Conservation (phyloP, 225 moss, liverwort and hornwort species). For the Ulota crispa region DNA sequence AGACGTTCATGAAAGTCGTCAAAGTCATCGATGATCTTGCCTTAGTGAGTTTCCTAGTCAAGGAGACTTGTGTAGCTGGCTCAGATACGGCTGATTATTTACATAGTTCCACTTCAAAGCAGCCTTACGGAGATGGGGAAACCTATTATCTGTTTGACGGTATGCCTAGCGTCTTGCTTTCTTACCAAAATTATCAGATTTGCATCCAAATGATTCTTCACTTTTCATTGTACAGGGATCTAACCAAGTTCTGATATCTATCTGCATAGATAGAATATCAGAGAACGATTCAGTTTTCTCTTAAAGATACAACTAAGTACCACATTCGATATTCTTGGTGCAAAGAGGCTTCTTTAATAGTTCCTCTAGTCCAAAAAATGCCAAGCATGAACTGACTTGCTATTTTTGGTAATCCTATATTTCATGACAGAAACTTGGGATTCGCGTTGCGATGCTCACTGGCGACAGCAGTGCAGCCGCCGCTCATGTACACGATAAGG, state of each 20-base stretch:
- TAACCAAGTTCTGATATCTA: background rate
- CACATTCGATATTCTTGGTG: background rate
- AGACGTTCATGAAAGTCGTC: background rate
- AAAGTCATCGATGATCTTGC: background rate
- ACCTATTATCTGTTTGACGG: background rate
- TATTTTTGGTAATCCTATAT: constrained; percentile 15
- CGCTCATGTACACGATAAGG: constrained; percentile 62
- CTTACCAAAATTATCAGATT: background rate
- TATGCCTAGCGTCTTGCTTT: background rate
- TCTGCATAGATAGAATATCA: background rate
- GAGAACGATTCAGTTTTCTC: background rate
- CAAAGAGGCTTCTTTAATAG: background rate
- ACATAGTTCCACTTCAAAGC: background rate
- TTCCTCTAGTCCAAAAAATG: background rate
- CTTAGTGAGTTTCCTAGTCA: background rate
- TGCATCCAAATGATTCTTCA: background rate
- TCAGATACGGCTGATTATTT: background rate
- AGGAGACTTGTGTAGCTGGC: background rate
- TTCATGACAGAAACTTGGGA: constrained; percentile 64
- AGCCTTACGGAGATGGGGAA: background rate
- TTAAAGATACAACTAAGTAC: background rate
- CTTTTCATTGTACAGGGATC: background rate
- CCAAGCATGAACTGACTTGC: background rate
- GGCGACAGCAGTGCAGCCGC: constrained; percentile 85
- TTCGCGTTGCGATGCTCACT: constrained; percentile 82